Evolutionary conservation across 805 yeast species (phyloP), one percentile per base, ranked within the genome.

Genomic region (Cyberlindnera misumaiensis): DNA sequence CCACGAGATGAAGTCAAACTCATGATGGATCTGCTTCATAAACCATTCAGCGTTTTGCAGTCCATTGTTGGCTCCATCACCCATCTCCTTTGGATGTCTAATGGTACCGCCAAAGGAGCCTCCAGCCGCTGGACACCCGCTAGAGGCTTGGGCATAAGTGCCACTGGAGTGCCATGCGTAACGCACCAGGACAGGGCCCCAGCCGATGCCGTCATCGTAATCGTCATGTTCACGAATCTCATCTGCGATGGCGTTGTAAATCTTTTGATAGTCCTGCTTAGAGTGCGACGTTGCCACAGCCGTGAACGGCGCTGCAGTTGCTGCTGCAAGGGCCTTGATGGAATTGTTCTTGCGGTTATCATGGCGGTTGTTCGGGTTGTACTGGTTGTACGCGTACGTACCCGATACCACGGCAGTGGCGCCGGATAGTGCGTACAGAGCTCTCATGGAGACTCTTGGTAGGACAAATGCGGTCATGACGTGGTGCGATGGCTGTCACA

Each of bases 161-260:
- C 94, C 95, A 41, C 85, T 73, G 27, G 81, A 74, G 57, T 86
- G 95, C 95, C 95, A 86, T 20, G 95, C 83, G 39, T 84, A 69
- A 51, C 95, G 75, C 17, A 86, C 76, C 30, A 86, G 64, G 12
- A 81, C 76, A 9, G 95, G 96, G 1, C 89, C 93, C 44, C 77
- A 70, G 4, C 79, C 81, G 18, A 80, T 76, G 28, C 75, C 77
- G 46, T 77, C 80, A 50, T 82, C 89, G 54, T 73, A 79, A 35
- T 66, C 72, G 38, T 67, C 72, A 14, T 69, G 65, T 8, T 77
- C 84, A 46, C 70, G 66, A 17, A 83, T 56, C 57, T 70, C 72
- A 30, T 54, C 56, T 27, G 80, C 96, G 71, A 75, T 86, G 47
- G 77, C 93, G 64, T 76, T 80, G 63, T 78, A 90, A 43, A 75